Evolutionary conservation across 345 rosid species (phyloP).

Genomic region (Eucalyptus marginata): DNA sequence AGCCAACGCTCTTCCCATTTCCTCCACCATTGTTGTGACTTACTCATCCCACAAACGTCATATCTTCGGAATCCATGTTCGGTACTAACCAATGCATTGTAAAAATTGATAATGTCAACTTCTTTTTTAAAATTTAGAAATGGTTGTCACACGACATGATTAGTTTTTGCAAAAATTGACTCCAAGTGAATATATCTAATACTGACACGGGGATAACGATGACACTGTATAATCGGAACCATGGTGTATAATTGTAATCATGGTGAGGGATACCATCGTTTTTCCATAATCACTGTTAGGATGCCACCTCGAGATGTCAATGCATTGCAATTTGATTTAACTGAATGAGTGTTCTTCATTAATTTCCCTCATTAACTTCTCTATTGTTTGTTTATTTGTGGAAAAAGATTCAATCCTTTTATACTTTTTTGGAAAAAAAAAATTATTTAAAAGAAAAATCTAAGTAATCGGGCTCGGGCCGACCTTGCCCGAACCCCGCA

Average conservation of each 20-base stretch:
- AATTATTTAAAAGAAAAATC: too few species aligned
- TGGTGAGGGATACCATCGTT: background rate
- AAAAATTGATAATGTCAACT: background rate
- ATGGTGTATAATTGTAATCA: background rate
- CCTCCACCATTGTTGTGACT: background rate
- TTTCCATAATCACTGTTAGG: background rate
- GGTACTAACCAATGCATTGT: background rate
- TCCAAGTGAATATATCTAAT: background rate
- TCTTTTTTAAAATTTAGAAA: background rate
- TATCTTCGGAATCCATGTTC: background rate
- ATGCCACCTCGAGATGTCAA: accelerated
- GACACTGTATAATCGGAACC: background rate
- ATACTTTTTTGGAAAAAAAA: background rate
- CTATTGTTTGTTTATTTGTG: background rate
- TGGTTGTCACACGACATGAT: background rate
- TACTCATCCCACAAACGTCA: background rate
- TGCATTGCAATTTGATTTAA: background rate
- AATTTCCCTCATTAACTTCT: background rate
- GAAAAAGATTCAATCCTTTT: background rate
- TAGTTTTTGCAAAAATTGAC: background rate
- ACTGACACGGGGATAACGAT: background rate
- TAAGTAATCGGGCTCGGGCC: background rate
- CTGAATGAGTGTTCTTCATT: background rate
- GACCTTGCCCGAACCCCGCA: background rate
- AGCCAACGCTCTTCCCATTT: background rate